These are phyloP conservation scores for Pseudonitzschia multiseries DNA, from an alignment of 108 stramenopile species.

Conservation along the genomic window DNA sequence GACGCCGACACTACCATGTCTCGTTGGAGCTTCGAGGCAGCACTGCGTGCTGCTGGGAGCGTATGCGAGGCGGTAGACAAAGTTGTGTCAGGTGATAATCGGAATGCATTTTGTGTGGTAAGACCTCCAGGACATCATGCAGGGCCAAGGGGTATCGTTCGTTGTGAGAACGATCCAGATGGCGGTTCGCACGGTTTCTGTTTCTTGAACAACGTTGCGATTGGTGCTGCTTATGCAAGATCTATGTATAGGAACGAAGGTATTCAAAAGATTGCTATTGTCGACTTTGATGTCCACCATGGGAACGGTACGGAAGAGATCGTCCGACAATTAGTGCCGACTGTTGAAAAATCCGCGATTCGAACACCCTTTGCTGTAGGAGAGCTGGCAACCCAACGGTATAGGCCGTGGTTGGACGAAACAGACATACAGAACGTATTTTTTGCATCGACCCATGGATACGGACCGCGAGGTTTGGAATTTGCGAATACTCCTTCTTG, in stretches of 20 bases:
- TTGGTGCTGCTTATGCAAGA: conserved; percentile 97
- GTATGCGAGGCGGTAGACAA: conserved; percentile 88
- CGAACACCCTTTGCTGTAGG: conserved; percentile 83
- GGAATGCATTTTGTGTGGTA: conserved; percentile 93
- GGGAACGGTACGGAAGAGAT: conserved; percentile 97
- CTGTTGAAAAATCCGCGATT: conserved; percentile 63
- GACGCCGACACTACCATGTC: conserved; percentile 88
- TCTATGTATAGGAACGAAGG: conserved; percentile 85
- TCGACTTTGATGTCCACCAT: conserved; percentile 95
- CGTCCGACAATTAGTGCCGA: conserved; percentile 85
- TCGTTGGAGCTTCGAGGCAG: conserved; percentile 89
- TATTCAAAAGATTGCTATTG: conserved; percentile 83
- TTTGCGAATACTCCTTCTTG: conserved; percentile 48
- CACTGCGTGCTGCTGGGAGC: conserved; percentile 85
- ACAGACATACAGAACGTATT: conserved; percentile 88
- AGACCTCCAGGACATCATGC: conserved; percentile 99
- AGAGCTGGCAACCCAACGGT: conserved; percentile 59
- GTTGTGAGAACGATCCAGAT: conserved; percentile 85
- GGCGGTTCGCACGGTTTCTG: conserved; percentile 96
- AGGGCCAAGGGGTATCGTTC: conserved; percentile 92
- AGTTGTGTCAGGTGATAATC: conserved; percentile 75
- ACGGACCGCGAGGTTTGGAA: conserved; percentile 81
- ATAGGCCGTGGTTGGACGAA: conserved; percentile 92
- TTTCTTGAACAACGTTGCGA: conserved; percentile 98
- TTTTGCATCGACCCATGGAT: conserved; percentile 92